Evolutionary conservation across 1,284 basidiomycete species (phyloP).

Genomic region (Moesziomyces aphidis): DNA sequence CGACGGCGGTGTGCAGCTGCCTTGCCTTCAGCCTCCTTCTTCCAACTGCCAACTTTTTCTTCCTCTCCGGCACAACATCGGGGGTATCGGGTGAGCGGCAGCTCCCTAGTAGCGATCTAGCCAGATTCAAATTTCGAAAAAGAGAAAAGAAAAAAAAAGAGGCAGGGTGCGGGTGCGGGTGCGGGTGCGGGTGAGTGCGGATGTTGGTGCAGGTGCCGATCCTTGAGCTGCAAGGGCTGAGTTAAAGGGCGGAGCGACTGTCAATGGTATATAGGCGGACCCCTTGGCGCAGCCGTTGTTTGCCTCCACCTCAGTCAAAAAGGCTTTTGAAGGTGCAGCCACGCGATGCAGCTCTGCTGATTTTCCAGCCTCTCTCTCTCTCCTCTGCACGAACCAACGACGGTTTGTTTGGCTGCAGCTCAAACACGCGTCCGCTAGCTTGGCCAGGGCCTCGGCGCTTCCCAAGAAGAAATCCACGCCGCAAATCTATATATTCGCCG

Average conservation of each 20-base stretch:
- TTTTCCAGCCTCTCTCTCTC: neutral
- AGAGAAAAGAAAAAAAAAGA: neutral
- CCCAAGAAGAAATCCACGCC: slow-evolving; percentile 13
- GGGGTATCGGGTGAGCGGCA: no score
- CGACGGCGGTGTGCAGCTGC: slow-evolving; percentile 2
- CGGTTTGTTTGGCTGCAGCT: slow-evolving; percentile 5
- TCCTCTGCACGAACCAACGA: neutral
- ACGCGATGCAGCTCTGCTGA: slow-evolving; percentile 4
- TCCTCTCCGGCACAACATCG: neutral
- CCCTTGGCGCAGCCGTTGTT: neutral
- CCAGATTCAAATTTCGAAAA: neutral
- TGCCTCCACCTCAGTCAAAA: slow-evolving; percentile 12
- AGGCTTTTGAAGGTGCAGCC: no score
- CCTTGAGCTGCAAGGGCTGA: no score
- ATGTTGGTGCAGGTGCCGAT: neutral
- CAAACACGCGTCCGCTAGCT: neutral
- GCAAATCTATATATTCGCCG: slow-evolving; percentile 45
- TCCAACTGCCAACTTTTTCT: slow-evolving; percentile 16
- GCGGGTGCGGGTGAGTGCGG: neutral
- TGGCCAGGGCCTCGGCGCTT: no score
- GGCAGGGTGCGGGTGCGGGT: no score
- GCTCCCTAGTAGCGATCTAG: neutral
- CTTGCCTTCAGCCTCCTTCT: slow-evolving; percentile 11
- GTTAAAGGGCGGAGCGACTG: no score
- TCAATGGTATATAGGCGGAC: no score